These are phyloP conservation scores for Vitis rupestris DNA, from an alignment of 164 flowering plant genomes.

Conservation along the genomic window DNA sequence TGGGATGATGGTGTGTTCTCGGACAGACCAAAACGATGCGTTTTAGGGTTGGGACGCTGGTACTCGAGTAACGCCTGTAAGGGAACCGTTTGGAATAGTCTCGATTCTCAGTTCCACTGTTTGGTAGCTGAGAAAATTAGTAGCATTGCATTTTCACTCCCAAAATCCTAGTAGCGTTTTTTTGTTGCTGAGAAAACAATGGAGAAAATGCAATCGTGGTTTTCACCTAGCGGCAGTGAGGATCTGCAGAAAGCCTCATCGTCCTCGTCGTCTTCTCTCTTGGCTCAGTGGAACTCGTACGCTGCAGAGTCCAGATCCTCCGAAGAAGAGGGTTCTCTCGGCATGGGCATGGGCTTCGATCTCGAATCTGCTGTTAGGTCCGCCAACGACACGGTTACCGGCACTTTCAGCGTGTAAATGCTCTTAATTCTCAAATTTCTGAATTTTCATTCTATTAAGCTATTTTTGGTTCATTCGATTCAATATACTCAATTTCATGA, in stretches of 20 bases:
- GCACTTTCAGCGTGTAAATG: conserved; percentile 62
- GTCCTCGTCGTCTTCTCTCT: conserved; percentile 42
- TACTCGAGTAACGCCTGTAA: no score
- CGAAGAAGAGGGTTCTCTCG: conserved; percentile 28
- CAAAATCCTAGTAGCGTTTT: neutral
- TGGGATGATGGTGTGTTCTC: no score
- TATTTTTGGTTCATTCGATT: no score
- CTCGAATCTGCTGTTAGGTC: conserved; percentile 62
- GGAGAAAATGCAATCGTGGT: conserved; percentile 49
- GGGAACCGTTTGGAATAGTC: no score
- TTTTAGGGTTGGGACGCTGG: no score
- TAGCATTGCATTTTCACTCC: neutral
- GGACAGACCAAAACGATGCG: no score
- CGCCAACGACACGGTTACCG: conserved; percentile 69
- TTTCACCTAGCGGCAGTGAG: conserved; percentile 28
- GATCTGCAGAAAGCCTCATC: conserved; percentile 15
- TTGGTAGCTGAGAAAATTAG: no score
- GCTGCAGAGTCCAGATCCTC: conserved; percentile 37
- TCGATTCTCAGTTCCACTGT: no score
- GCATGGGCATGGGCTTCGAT: conserved; percentile 44
- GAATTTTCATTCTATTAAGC: no score
- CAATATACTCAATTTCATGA: no score
- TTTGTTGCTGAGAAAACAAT: conserved; percentile 1
- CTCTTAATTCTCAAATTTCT: no score
- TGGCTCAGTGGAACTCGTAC: conserved; percentile 76